Evolutionary conservation across 2,329 filamentous ascomycete species (phyloP).

Genomic region (Fusarium pininemorale): DNA sequence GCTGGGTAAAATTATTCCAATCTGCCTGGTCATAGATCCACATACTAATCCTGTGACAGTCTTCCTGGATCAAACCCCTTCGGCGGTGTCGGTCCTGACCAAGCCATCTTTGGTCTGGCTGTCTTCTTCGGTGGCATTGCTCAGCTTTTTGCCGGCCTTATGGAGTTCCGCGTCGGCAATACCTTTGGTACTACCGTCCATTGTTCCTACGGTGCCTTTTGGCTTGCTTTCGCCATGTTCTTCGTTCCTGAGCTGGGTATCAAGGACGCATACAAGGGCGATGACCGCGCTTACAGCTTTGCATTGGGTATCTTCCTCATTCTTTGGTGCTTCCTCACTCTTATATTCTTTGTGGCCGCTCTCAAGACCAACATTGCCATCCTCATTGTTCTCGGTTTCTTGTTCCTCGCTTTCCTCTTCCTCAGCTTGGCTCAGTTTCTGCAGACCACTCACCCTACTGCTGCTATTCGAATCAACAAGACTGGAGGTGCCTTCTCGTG

Average conservation of each 20-base stretch:
- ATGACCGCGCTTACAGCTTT: conserved; percentile 54
- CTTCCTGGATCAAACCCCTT: conserved; percentile 48
- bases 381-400: conserved; percentile 65
- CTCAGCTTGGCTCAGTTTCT: conserved; percentile 67
- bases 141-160: conserved; percentile 73
- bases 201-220: conserved; percentile 69
- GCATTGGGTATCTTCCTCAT: conserved; percentile 67
- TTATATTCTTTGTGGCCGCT: conserved; percentile 63
- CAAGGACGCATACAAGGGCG: conserved; percentile 53
- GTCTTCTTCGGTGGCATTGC: conserved; percentile 70
- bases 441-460: conserved; percentile 46
- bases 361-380: conserved; percentile 68
- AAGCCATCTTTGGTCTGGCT: conserved; percentile 49
- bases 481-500: conserved; percentile 51
- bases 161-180: conserved; percentile 64
- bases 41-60: conserved; percentile 26
- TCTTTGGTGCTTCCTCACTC: conserved; percentile 68
- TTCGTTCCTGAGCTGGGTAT: conserved; percentile 62
- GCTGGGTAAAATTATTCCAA: conserved; percentile 57
- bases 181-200: conserved; percentile 70
- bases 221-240: conserved; percentile 68
- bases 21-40: fast-evolving
- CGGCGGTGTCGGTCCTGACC: conserved; percentile 47
- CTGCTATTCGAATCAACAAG: conserved; percentile 56
- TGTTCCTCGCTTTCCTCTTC: conserved; percentile 67